Percentiles rank a stretch among this genome's conserved stretches.
Conservation (phyloP, 352 stramenopile genomes). For the Globisporangium polare region DNA sequence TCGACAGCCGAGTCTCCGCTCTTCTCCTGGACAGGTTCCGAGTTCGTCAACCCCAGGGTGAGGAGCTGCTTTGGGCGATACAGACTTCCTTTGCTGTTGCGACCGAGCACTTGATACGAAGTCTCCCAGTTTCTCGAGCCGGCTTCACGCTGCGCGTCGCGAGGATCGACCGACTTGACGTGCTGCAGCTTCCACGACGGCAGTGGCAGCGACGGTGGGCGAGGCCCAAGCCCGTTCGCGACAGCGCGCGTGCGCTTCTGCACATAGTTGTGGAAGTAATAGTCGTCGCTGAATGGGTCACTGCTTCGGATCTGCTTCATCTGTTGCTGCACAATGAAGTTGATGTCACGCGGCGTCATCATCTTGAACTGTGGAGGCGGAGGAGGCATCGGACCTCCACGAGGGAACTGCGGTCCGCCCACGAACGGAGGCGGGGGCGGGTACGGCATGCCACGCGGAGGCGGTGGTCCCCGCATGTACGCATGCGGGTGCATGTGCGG, state of each 20-base stretch:
- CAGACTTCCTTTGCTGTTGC: constrained; percentile 74
- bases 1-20: constrained; percentile 12
- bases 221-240: constrained; percentile 20
- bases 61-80: constrained; percentile 74
- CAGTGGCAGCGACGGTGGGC: constrained; percentile 36
- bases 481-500: constrained; percentile 34
- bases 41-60: constrained; percentile 29
- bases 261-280: constrained; percentile 85
- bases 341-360: constrained; percentile 83
- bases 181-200: constrained; percentile 85
- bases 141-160: constrained; percentile 52
- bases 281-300: constrained; percentile 86
- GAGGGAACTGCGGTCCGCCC: constrained; percentile 20
- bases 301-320: constrained; percentile 85
- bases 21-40: constrained; percentile 12
- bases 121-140: constrained; percentile 75
- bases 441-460: constrained; percentile 33
- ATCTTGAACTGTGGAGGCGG: constrained; percentile 65
- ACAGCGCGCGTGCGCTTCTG: constrained; percentile 60
- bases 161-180: constrained; percentile 67
- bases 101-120: constrained; percentile 69
- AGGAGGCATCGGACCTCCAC: constrained; percentile 28
- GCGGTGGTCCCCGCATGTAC: constrained; percentile 37
- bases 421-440: constrained; percentile 14
- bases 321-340: constrained; percentile 82